phyloP scores from a whole-genome alignment of 2,329 filamentous ascomycete genomes.

The Seiridium unicorne region DNA sequence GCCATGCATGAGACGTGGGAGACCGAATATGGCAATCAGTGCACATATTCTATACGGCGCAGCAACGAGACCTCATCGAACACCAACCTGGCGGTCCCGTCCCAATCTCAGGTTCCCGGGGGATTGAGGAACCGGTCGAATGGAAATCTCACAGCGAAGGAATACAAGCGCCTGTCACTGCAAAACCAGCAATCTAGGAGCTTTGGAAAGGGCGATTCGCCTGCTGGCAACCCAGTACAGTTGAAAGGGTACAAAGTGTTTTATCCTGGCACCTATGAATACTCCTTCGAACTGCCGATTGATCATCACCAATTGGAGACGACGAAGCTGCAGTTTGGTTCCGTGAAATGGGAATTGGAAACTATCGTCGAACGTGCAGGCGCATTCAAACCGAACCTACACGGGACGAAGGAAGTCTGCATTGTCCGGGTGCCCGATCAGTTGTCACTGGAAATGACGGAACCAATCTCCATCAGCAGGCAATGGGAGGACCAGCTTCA shows the following conservation, averaged over 20 bases:
- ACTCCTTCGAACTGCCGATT: constrained; percentile 81
- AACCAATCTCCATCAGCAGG: constrained; percentile 89
- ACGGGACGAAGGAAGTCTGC: constrained; percentile 77
- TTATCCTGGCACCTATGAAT: constrained; percentile 66
- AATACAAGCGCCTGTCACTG: constrained; percentile 69
- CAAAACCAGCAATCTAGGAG: constrained; percentile 81
- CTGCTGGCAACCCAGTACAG: constrained; percentile 57
- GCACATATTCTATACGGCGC: constrained; percentile 50
- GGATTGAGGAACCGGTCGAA: constrained; percentile 27
- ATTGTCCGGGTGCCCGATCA: constrained; percentile 85
- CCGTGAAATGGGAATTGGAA: constrained; percentile 84
- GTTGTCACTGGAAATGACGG: constrained; percentile 83
- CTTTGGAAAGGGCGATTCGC: constrained; percentile 76
- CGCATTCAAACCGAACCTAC: constrained; percentile 84
- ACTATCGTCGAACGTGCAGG: constrained; percentile 82
- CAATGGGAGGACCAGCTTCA: constrained; percentile 95
- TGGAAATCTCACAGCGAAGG: constrained; percentile 41
- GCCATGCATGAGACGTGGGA: constrained; percentile 62
- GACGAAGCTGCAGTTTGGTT: constrained; percentile 81
- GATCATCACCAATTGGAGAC: constrained; percentile 88
- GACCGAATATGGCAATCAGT: constrained; percentile 62
- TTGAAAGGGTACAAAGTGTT: constrained; percentile 83
- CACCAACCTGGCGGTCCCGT: constrained; percentile 30
- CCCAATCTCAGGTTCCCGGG: constrained; percentile 29
- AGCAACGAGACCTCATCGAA: constrained; percentile 32